Evolutionary conservation across 73 alveolate genomes (phyloP), one percentile per base, ranked within the genome.

Genomic region (Tetrahymena elliotti): DNA sequence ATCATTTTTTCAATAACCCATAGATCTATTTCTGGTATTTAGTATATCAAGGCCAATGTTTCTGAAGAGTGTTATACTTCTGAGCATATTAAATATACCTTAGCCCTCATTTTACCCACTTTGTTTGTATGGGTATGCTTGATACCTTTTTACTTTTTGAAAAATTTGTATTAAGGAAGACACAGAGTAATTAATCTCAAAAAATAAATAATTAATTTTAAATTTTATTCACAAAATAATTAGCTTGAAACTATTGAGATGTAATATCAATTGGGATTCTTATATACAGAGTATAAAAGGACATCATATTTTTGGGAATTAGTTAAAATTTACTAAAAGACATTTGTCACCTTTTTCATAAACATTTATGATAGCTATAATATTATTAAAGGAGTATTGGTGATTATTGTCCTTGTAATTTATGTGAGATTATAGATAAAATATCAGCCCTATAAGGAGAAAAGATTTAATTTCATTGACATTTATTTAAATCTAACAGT

Each of bases 251-350:
- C 24, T 18, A 68, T 27, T 6, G 36, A 68, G 36, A n/a, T 68
- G 38, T 10, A 68, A 16, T 68, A 68, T 31, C 16, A 68, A 39
- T 94, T 83, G 35, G 96, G 96, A 27, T 94, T 94, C 88, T 94
- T 94, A 33, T 94, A 94, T 27, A 24, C 82, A 8, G 96, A 94
- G 52, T 94, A 94, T 52, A 39, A 94, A 38, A 20, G 37, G 33
- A 83, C 38, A 24, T 83, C 94, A 83, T 94, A 83, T 83, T 83
- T 94, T 18, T 94, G 96, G 96, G 96, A 94, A 94, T 35, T 94
- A 39, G 94, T 94, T 38, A 94, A 94, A 83, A 35, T 94, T n/a
- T 94, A 68, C 18, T 37, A 94, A 84, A 94, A 94, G 39, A 93
- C 92, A 83, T 94, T 94, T 33, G 52, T 94, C 93, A 93, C 93